Evolutionary conservation across 73 alveolate genomes (phyloP), one percentile per base, ranked within the genome.

Genomic region (Breviolum minutum): DNA sequence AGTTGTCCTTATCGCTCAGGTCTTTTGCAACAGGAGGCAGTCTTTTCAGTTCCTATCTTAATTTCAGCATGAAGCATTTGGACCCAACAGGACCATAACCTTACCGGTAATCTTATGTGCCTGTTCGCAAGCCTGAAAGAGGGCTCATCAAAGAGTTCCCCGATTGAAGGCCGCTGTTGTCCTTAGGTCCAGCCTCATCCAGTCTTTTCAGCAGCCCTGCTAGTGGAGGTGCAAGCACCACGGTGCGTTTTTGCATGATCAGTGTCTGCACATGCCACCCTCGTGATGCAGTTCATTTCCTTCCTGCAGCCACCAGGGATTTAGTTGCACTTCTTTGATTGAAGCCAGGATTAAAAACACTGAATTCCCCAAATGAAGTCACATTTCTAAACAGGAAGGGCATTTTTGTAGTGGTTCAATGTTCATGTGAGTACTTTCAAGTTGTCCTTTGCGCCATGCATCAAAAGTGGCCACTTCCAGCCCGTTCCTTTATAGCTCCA

Each of bases 121-220:
- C 64, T 66, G 26, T 27, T 27, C 86, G 82, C 82, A 40, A 22
- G 48, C 82, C 82, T 71, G 26, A 5, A 76, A 24, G 19, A 68
- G 77, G 79, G 14, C 20, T 20, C n/a, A 14, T 69, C 26, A 69
- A 69, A 69, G 20, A 24, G 26, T 17, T 69, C 80, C 26, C 26
- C 4, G 20, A 20, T 77, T 30, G 61, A 77, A 30, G 19, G 77
- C 77, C 10, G 19, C 26, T 30, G 87, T 77, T 17, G 61, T 48
- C 27, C 60, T 10, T 24, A 86, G 95, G 95, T 62, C 27, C 79
- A 71, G 81, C 95, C 14, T 86, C 94, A 19, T 60, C 95, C 29
- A 79, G 95, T 20, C 95, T 86, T 40, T 86, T 86, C 81, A 86
- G 95, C 71, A 81, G 80, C 11, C 81, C 95, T n/a, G 61, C 95